Evolutionary conservation across 768 basidiomycete species (phyloP).

Genomic region (Lactifluus hygrophoroides): DNA sequence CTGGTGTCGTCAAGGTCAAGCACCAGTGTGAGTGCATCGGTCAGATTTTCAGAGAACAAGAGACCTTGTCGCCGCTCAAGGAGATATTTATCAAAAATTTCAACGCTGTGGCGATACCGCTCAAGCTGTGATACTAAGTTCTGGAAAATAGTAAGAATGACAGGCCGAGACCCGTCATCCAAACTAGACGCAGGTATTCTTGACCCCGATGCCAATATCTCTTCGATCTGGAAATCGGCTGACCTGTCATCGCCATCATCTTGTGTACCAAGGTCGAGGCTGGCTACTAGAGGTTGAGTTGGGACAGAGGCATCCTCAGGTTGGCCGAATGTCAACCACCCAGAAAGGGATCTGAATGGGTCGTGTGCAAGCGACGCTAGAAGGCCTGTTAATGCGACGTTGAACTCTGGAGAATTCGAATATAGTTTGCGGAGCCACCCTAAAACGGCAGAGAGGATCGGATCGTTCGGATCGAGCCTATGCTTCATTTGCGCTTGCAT

Average conservation of each 20-base stretch:
- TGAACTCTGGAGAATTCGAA: conserved; percentile 75
- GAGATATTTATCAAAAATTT: conserved; percentile 78
- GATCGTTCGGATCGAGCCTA: conserved; percentile 69
- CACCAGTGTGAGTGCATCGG: conserved; percentile 73
- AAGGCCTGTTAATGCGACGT: conserved; percentile 80
- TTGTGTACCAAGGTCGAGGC: conserved; percentile 21
- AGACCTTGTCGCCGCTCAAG: conserved; percentile 82
- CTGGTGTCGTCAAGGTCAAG: conserved; percentile 50
- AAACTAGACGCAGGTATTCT: conserved; percentile 54
- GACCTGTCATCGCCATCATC: conserved; percentile 74
- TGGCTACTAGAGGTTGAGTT: conserved; percentile 18
- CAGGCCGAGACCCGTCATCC: conserved; percentile 65
- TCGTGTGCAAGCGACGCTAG: conserved; percentile 76
- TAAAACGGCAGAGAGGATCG: conserved; percentile 61
- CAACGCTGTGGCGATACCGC: conserved; percentile 63
- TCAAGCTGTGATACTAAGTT: conserved; percentile 77
- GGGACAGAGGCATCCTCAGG: conserved; percentile 30
- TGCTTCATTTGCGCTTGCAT: conserved; percentile 47
- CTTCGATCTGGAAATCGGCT: conserved; percentile 66
- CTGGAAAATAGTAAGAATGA: conserved; percentile 73
- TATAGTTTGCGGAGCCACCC: conserved; percentile 73
- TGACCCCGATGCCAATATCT: conserved; percentile 49
- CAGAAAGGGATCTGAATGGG: conserved; percentile 76
- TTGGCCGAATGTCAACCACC: conserved; percentile 74
- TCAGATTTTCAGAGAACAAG: conserved; percentile 85